Percentiles rank a stretch among this genome's conserved stretches.
Conservation (phyloP, 495 filamentous ascomycete genomes). For the Daldinia concentrica region DNA sequence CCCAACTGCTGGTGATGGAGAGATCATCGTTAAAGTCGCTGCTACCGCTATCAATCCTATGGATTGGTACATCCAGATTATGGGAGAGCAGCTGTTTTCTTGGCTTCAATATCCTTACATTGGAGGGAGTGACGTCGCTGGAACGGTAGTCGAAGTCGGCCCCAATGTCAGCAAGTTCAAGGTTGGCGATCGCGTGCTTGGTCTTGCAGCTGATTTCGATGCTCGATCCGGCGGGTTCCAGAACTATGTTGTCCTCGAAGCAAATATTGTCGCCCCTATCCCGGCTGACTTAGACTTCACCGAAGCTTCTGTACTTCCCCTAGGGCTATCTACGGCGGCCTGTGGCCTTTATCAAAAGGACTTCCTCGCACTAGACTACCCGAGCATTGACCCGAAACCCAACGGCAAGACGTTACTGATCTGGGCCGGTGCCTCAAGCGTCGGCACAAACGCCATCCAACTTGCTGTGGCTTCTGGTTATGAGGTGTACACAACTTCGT, state of each 20-base stretch:
- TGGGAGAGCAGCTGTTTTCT: conserved; percentile 35
- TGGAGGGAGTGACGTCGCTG: conserved; percentile 63
- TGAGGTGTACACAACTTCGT: conserved; percentile 66
- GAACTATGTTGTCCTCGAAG: conserved; percentile 48
- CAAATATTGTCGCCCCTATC: conserved; percentile 42
- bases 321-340: conserved; percentile 59
- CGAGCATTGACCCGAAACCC: conserved; percentile 33
- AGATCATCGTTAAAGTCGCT: conserved; percentile 44
- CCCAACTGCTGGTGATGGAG: conserved; percentile 26
- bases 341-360: conserved; percentile 54
- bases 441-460: conserved; percentile 71
- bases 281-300: conserved; percentile 53
- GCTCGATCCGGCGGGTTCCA: conserved; percentile 49
- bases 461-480: conserved; percentile 67
- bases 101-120: conserved; percentile 54
- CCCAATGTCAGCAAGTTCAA: conserved; percentile 55
- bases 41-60: conserved; percentile 54
- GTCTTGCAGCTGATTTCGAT: conserved; percentile 21
- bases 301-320: conserved; percentile 57
- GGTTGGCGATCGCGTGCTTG: conserved; percentile 57
- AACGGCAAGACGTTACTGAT: conserved; percentile 57
- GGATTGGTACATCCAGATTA: conserved; percentile 52
- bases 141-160: conserved; percentile 61
- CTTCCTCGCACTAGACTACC: conserved; percentile 47
- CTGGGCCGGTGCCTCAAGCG: conserved; percentile 68